A percentile compares a stretch with the other conserved stretches of the same genome.
Conservation (phyloP, 352 stramenopile species). For the Globisporangium splendens region DNA sequence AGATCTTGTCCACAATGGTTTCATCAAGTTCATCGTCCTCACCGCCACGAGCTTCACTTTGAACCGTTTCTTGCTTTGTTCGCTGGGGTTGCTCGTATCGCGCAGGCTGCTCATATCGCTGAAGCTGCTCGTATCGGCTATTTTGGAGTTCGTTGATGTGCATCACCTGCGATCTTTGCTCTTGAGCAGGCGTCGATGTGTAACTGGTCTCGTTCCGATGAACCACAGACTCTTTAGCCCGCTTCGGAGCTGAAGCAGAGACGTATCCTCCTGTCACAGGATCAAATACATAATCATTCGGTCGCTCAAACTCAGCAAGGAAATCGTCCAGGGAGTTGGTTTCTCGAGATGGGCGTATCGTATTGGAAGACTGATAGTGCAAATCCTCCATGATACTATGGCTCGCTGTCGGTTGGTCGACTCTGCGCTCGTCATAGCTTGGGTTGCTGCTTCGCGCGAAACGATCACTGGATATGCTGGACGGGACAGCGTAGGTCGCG, state of each 20-base stretch:
- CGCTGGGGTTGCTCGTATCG: neutral
- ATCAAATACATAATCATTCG: conserved; percentile 79
- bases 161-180: neutral
- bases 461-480: conserved; percentile 16
- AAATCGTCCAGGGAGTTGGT: conserved; percentile 60
- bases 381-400: conserved; percentile 69
- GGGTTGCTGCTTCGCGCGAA: conserved; percentile 3
- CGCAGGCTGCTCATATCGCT: neutral
- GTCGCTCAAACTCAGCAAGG: conserved; percentile 73
- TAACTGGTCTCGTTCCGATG: neutral
- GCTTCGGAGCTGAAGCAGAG: conserved; percentile 13
- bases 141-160: neutral
- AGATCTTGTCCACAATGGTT: conserved; percentile 82
- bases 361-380: neutral
- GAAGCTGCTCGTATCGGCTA: no score
- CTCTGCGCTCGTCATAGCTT: neutral
- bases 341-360: conserved; percentile 1
- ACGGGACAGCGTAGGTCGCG: conserved; percentile 42
- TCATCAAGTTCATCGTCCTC: conserved; percentile 47
- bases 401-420: no score
- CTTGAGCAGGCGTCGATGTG: neutral
- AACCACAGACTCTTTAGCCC: neutral
- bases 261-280: conserved; percentile 53
- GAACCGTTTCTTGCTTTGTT: no score
- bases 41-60: conserved; percentile 5